These are phyloP conservation scores for Termitomyces sp. DNA, from an alignment of 768 basidiomycete species.

Conservation along the genomic window DNA sequence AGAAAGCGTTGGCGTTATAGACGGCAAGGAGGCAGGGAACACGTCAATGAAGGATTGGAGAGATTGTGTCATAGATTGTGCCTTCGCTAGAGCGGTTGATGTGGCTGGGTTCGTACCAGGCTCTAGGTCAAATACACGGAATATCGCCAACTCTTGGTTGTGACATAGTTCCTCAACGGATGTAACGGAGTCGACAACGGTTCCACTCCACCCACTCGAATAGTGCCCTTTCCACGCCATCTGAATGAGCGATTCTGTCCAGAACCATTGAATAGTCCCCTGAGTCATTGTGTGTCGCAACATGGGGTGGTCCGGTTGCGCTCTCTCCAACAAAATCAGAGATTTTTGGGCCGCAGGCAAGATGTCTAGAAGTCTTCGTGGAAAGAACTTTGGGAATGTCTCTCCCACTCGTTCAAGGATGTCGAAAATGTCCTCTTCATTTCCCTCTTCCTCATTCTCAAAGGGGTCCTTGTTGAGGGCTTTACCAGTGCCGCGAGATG, in stretches of 20 bases:
- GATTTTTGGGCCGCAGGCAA: slow-evolving; percentile 70
- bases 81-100: slow-evolving; percentile 11
- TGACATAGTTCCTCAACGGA: slow-evolving; percentile 14
- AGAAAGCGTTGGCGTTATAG: slow-evolving; percentile 59
- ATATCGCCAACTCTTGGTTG: slow-evolving; percentile 38
- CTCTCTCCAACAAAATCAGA: slow-evolving; percentile 57
- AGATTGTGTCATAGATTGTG: slow-evolving; percentile 8
- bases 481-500: slow-evolving; percentile 23
- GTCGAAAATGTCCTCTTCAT: slow-evolving; percentile 38
- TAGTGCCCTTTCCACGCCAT: slow-evolving; percentile 39
- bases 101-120: slow-evolving; percentile 44
- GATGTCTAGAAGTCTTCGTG: slow-evolving; percentile 42
- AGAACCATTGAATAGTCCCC: slow-evolving; percentile 53
- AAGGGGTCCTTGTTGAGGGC: slow-evolving; percentile 30
- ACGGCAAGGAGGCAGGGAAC: slow-evolving; percentile 61
- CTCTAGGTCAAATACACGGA: slow-evolving; percentile 63
- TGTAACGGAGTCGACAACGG: neutral
- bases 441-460: slow-evolving; percentile 35
- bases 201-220: neutral
- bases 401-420: slow-evolving; percentile 33
- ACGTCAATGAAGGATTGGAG: slow-evolving; percentile 47
- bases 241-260: slow-evolving; percentile 53
- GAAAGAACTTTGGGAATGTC: slow-evolving; percentile 65
- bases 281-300: slow-evolving; percentile 30
- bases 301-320: slow-evolving; percentile 62